Conservation (phyloP, 768 basidiomycete genomes). For the Lepiota brunneoincarnata region DNA sequence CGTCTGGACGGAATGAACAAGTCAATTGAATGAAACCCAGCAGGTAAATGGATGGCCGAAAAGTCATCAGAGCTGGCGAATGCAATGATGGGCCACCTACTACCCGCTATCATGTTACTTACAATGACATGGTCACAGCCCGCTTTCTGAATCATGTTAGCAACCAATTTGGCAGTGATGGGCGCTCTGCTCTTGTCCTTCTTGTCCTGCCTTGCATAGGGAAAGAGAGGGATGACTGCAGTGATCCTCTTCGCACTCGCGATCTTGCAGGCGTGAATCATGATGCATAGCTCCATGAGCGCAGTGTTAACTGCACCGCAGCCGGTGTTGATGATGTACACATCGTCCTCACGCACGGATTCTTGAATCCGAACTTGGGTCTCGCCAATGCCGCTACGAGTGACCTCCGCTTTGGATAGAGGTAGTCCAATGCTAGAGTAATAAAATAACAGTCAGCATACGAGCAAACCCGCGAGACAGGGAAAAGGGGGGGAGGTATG, state of each 20-base stretch:
- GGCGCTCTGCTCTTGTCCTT: conserved; percentile 99
- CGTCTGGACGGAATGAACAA: conserved; percentile 50
- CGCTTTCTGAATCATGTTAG: conserved; percentile 93
- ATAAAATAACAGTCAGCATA: conserved; percentile 16
- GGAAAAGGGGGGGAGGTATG: conserved; percentile 5
- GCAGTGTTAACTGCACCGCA: conserved; percentile 86
- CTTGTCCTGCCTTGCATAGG: conserved; percentile 97
- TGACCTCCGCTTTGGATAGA: conserved; percentile 84
- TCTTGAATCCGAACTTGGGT: conserved; percentile 89
- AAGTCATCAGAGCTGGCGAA: not conserved
- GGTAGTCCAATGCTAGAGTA: conserved; percentile 79
- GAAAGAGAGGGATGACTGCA: conserved; percentile 96
- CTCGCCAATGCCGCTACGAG: conserved; percentile 88
- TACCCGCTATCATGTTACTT: conserved; percentile 30
- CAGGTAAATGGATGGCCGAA: not conserved
- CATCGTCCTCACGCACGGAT: conserved; percentile 96
- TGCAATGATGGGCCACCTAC: not conserved
- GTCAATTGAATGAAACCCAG: conserved; percentile 9
- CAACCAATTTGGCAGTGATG: conserved; percentile 96
- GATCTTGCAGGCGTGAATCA: conserved; percentile 99
- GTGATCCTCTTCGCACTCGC: conserved; percentile 98
- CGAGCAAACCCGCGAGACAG: not conserved
- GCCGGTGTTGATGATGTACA: conserved; percentile 97
- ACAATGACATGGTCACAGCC: conserved; percentile 98
- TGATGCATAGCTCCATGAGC: conserved; percentile 97